phyloP scores from a whole-genome alignment of 345 rosid species.

The Lenwebbia sp. region DNA sequence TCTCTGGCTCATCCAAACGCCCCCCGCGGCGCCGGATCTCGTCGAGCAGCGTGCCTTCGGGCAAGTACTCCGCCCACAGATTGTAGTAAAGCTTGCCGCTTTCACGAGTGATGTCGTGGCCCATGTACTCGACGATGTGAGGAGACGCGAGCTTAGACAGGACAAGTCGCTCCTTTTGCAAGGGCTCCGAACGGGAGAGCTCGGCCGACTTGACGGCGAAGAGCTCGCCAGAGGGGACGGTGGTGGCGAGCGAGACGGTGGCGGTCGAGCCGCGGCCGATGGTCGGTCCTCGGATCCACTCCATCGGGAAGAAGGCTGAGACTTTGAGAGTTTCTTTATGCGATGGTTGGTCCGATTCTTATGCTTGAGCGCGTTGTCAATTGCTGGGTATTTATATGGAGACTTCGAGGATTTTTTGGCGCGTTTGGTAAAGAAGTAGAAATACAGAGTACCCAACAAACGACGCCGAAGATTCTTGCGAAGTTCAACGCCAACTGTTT shows the following conservation, averaged over 20 bases:
- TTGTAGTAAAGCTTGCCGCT: constrained; percentile 27
- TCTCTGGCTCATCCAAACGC: constrained; percentile 34
- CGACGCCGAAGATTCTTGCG: background rate
- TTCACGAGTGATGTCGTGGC: constrained; percentile 26
- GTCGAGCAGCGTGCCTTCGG: constrained; percentile 63
- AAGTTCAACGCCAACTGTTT: background rate
- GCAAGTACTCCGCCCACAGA: constrained; percentile 52
- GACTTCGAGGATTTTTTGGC: background rate
- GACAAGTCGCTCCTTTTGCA: constrained; percentile 42
- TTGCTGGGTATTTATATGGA: background rate
- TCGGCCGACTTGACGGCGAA: constrained; percentile 66
- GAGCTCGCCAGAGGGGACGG: constrained; percentile 27
- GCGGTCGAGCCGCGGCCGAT: constrained; percentile 89
- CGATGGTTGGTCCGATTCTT: background rate
- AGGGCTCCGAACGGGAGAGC: constrained; percentile 31
- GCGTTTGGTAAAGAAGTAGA: background rate
- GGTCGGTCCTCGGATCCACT: constrained; percentile 67
- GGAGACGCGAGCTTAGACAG: constrained; percentile 55
- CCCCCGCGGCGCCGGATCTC: constrained; percentile 49
- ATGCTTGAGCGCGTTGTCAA: background rate
- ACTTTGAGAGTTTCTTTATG: background rate
- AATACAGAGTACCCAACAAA: background rate
- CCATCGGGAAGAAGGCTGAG: constrained; percentile 12
- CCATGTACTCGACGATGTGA: constrained; percentile 51
- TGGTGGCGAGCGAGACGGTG: constrained; percentile 57